Base-by-base conservation (phyloP, 2,329 filamentous ascomycete species). In the Nectriaceae sp. region DNA sequence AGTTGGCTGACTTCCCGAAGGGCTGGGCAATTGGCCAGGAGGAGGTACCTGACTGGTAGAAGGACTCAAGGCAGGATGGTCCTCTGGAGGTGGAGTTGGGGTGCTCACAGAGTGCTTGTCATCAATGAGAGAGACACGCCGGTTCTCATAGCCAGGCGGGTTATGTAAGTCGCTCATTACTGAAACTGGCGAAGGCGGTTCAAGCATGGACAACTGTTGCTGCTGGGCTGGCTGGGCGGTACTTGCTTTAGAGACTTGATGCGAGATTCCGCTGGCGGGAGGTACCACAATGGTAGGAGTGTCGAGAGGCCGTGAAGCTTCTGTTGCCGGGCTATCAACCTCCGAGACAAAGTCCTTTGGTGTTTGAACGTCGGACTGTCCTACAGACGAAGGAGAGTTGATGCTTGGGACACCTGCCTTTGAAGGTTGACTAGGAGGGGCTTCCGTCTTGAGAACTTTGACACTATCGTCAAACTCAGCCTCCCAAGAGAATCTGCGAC, bases 151-250 rank as follows among this genome's bases (percentile, higher is more conserved):
- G 41, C 49, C 43, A 20, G 62, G 56, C 1, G 61, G 43, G 11
- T 52, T 54, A 21, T 52, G 62, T 20, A 66, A 57, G 2, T 69
- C 69, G 5, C 68, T 67, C 21, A 60, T 42, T 10, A 66, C 64
- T 15, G 75, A 79, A 3, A 73, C 52, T 2, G 76, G 75, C 15
- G 76, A 78, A 0, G 72, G 70, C 3, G 70, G 65, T 38, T 77
- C 75, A 11, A 68, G 61, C n/a, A 48, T 47, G 11, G 56, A 37
- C n/a, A n/a, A n/a, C 24, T 53, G 33, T n/a, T 53, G 51, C 10
- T 52, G 56, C 24, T 61, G 54, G 21, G 54, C 48, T 18, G 50
- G 55, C 4, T 61, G 54, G 19, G 52, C 46, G 19, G 50, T 53
- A 26, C 56, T 56, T 18, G 53, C 49, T 31, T 55, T 61, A 21